Evolutionary conservation across 352 stramenopile genomes (phyloP).

Genomic region (Phytophthora hybrid): DNA sequence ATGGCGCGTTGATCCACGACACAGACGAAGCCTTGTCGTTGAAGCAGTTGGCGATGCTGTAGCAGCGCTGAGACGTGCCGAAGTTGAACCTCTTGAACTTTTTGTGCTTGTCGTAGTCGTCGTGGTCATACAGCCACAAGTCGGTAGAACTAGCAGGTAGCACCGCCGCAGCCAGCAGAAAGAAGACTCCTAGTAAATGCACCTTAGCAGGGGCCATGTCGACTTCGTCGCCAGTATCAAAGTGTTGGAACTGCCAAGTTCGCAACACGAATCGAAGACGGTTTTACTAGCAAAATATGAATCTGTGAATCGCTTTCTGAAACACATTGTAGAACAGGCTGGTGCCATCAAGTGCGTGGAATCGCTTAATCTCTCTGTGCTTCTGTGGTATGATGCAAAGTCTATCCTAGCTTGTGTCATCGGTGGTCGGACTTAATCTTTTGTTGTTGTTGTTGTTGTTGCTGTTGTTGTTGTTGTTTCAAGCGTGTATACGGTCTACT

Average conservation of each 20-base stretch:
- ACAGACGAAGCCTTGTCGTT: conserved; percentile 32
- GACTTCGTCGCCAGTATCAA: neutral
- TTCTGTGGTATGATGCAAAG: too few relatives aligned
- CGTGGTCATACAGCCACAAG: conserved; percentile 32
- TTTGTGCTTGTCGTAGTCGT: conserved; percentile 37
- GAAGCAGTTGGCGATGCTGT: conserved; percentile 36
- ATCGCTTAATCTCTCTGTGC: too few relatives aligned
- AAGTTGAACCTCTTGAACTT: conserved; percentile 41
- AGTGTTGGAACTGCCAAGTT: neutral
- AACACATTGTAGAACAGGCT: too few relatives aligned
- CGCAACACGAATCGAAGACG: too few relatives aligned
- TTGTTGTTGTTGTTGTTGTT: too few relatives aligned
- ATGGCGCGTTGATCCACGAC: conserved; percentile 30
- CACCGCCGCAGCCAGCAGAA: conserved; percentile 9
- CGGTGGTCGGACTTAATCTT: too few relatives aligned
- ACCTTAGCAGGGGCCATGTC: neutral
- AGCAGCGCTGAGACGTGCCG: conserved; percentile 32
- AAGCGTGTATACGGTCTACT: too few relatives aligned
- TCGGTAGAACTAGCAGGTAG: conserved; percentile 11
- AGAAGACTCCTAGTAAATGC: neutral
- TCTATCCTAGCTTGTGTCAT: too few relatives aligned
- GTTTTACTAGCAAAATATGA: too few relatives aligned
- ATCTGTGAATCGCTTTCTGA: neutral
- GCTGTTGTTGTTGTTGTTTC: too few relatives aligned
- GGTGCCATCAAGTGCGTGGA: too few relatives aligned